These are phyloP conservation scores for Monosporascus sp. DNA, from an alignment of 2,329 filamentous ascomycete species.

Conservation along the genomic window DNA sequence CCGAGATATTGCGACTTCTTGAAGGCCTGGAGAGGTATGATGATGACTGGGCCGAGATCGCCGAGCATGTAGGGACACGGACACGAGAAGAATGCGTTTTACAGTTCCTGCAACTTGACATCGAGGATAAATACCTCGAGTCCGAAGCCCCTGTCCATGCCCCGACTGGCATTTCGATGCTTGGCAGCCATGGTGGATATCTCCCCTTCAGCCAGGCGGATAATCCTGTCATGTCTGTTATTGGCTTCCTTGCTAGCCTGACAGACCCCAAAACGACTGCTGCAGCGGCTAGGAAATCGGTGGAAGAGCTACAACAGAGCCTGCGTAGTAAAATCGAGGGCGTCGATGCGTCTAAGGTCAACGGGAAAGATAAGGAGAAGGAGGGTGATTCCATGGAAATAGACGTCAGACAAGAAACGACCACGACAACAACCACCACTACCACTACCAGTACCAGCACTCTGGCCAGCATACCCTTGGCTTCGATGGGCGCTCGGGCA, in stretches of 20 bases:
- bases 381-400: constrained; percentile 58
- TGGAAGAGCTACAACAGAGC: constrained; percentile 76
- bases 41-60: constrained; percentile 91
- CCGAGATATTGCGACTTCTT: constrained; percentile 80
- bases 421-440: constrained; percentile 46
- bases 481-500: constrained; percentile 77
- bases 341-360: constrained; percentile 39
- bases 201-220: constrained; percentile 89
- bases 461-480: constrained; percentile 74
- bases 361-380: constrained; percentile 56
- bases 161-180: constrained; percentile 55
- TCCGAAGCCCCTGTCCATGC: constrained; percentile 55
- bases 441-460: constrained; percentile 40
- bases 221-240: constrained; percentile 94
- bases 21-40: constrained; percentile 91
- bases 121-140: constrained; percentile 95
- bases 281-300: constrained; percentile 81
- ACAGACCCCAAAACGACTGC: constrained; percentile 87
- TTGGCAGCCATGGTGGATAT: constrained; percentile 70
- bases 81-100: constrained; percentile 94
- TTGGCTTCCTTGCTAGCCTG: constrained; percentile 87
- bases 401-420: constrained; percentile 48
- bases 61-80: constrained; percentile 85
- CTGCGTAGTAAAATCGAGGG: constrained; percentile 73
- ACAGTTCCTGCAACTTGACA: constrained; percentile 93